Conservation (phyloP, 768 basidiomycete genomes). For the Hericium coralloides region DNA sequence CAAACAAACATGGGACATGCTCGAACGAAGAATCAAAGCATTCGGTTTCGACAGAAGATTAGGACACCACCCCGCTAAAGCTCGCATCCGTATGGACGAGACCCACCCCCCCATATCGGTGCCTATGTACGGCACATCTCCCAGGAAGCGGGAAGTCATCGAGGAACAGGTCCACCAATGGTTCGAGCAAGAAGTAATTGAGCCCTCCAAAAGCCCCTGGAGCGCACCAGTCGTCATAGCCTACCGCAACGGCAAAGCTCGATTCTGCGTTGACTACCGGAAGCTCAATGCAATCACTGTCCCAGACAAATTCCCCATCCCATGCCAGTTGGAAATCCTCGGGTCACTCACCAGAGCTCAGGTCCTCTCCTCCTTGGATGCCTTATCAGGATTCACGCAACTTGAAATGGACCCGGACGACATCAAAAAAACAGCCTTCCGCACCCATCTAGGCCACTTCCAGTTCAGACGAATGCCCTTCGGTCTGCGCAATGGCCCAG, state of each 20-base stretch:
- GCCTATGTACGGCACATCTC: constrained; percentile 5
- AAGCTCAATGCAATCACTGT: constrained; percentile 19
- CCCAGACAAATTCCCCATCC: constrained; percentile 15
- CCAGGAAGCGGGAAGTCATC: constrained; percentile 3
- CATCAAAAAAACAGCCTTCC: constrained; percentile 28
- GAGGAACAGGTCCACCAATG: constrained; percentile 12
- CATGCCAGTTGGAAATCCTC: constrained; percentile 14
- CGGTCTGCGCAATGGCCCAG: constrained; percentile 21
- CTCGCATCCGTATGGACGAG: not conserved
- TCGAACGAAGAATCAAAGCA: not conserved
- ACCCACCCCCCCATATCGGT: not conserved
- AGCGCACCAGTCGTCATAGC: constrained; percentile 24
- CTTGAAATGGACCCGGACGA: constrained; percentile 21
- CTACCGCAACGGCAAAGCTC: constrained; percentile 28
- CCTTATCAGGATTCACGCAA: constrained; percentile 33
- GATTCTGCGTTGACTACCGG: constrained; percentile 28
- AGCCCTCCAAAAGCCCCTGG: constrained; percentile 32
- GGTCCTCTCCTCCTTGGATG: constrained; percentile 26
- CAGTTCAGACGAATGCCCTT: constrained; percentile 37
- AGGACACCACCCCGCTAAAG: constrained; percentile 9
- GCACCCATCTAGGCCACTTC: constrained; percentile 29
- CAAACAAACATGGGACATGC: not conserved
- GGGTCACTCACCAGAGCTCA: constrained; percentile 19
- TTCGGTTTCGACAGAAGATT: constrained; percentile 20
- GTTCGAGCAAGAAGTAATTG: constrained; percentile 28